Evolutionary conservation across 2,329 filamentous ascomycete species (phyloP), one percentile per base, ranked within the genome.

Genomic region (Cladosporium oxysporum): DNA sequence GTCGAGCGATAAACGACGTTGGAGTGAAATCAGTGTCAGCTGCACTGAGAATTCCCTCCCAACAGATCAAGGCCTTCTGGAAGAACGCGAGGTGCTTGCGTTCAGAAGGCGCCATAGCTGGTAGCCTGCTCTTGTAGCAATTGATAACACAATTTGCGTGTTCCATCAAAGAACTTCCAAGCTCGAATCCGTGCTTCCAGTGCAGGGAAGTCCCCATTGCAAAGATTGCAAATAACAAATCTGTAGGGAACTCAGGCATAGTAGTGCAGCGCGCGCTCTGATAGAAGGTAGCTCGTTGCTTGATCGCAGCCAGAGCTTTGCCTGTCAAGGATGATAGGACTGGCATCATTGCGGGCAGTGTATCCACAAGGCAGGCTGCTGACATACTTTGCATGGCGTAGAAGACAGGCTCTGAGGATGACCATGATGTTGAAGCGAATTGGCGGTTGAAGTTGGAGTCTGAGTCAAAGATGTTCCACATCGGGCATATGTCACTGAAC

Each of bases 401-500:
- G 57, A 65, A 65, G 23, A 67, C 68, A 1, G 66, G 50, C 23
- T 69, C 66, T 1, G 68, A 69, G 33, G 52, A 62, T 18, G 60
- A 47, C 61, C 66, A 68, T 10, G 58, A 59, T 7, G n/a, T 60
- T 2, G 44, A 55, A 28, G 68, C 68, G 29, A 69, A 37, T 55
- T 57, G 63, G 31, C 68, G 65, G 37, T 69, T 69, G 12, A 49
- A 61, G 41, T 69, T 69, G 4, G 50, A 37, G 5, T 66, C 67
- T 5, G 68, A 69, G 35, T 69, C 68, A 33, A 66, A 69, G 18
- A 66, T 66, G 5, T 63, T 68, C 68, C 68, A 69, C 67, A 68
- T 68, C 8, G 65, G 59, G 37, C 66, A 69, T 3, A 69, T 62
- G n/a, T 68, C 57, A 28, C 65, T 64, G 47, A 69, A 69, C 68